These are phyloP conservation scores for Aspergillus haitiensis DNA, from an alignment of 495 filamentous ascomycete genomes.

Conservation along the genomic window DNA sequence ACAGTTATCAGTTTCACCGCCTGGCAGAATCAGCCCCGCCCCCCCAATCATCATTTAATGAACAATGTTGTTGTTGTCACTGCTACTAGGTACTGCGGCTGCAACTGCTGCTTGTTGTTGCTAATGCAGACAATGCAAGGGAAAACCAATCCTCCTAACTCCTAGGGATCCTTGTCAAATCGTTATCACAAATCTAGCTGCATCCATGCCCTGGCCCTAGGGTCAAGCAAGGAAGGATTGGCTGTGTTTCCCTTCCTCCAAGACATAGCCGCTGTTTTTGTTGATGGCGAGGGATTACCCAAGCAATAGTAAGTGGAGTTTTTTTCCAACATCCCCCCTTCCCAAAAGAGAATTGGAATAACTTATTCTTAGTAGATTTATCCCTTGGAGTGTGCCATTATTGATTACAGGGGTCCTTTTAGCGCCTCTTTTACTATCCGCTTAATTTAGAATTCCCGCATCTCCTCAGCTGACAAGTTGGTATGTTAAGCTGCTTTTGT, in stretches of 20 bases:
- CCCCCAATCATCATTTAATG: slow-evolving; percentile 27
- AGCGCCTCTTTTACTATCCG: slow-evolving; percentile 9
- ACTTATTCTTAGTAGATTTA: slow-evolving; percentile 14
- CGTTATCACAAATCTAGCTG: neutral
- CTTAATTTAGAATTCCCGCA: slow-evolving; percentile 4
- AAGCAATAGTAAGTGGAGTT: slow-evolving; percentile 22
- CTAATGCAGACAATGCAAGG: slow-evolving; percentile 34
- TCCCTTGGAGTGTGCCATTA: slow-evolving; percentile 7
- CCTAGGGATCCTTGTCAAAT: neutral
- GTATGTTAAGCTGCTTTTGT: slow-evolving; percentile 15
- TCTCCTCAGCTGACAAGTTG: neutral
- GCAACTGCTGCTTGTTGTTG: slow-evolving; percentile 12
- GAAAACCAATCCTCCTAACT: slow-evolving; percentile 17
- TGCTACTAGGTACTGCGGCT: neutral
- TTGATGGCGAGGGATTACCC: slow-evolving; percentile 16
- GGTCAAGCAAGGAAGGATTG: slow-evolving; percentile 18
- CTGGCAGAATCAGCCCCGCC: slow-evolving; percentile 43
- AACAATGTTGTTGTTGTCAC: neutral
- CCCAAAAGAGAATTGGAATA: neutral
- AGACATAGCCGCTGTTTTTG: slow-evolving; percentile 16
- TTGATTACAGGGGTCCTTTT: slow-evolving; percentile 2
- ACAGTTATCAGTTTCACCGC: slow-evolving; percentile 24
- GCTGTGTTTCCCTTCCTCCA: slow-evolving; percentile 6
- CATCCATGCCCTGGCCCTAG: slow-evolving; percentile 8
- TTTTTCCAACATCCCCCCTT: neutral